Base-by-base conservation (phyloP, 176 grass and related monocot species). In the Canna indica region DNA sequence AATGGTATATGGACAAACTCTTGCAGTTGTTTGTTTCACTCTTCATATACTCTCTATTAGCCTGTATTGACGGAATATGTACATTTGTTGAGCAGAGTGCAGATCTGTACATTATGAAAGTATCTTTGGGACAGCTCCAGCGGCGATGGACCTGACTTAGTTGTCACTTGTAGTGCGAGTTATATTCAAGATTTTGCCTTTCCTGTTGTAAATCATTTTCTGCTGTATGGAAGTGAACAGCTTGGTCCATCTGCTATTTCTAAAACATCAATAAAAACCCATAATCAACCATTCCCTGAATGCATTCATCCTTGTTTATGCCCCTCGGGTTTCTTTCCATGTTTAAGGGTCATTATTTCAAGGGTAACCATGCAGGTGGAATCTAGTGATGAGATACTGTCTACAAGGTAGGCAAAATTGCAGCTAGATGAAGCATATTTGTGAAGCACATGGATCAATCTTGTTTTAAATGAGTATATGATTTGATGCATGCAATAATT, bases 1-100 rank as follows among this genome's bases (percentile, higher is more conserved):
- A 73, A 48, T 82, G 73, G 74, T 78, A 85, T 76, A 59, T 9
- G 8, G n/a, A n/a, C 17, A 22, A 26, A 13, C n/a, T n/a, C n/a
- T n/a, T n/a, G n/a, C n/a, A n/a, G n/a, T n/a, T n/a, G n/a, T n/a
- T n/a, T n/a, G n/a, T n/a, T n/a, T n/a, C n/a, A n/a, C n/a, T n/a
- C n/a, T n/a, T n/a, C n/a, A n/a, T n/a, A n/a, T n/a, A n/a, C 15
- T 24, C 3, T 54, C 50, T 54, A 54, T 54, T 5, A 24, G 50
- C 50, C 22, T 54, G n/a, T 54, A 20, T n/a, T 54, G 22, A 54
- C n/a, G 50, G 7, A 54, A 54, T n/a, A 54, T 25, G 50, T 54
- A 18, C 5, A 6, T 53, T 53, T 53, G 50, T n/a, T 54, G 50
- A 54, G 50, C 50, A 54, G 50, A 54, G 22, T n/a, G 50, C 50